Percentiles rank a stretch among this genome's conserved stretches.
Evolutionary conservation across 2,329 filamentous ascomycete species (phyloP).

Genomic region (Pezicula radicicola): DNA sequence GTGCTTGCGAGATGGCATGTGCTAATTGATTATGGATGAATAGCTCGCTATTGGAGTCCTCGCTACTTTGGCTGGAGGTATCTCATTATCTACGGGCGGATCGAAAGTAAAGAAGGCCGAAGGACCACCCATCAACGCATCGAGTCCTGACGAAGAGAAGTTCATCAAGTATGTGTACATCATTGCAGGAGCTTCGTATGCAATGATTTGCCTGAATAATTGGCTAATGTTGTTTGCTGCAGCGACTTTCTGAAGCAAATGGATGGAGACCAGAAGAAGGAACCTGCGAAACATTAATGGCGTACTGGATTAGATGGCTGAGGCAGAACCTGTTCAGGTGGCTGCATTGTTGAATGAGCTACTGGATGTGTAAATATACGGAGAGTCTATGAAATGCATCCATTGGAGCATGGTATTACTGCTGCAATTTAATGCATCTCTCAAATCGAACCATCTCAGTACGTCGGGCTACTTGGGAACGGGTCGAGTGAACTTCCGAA

Average conservation of each 20-base stretch:
- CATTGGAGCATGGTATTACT: not conserved
- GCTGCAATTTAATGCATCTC: not conserved
- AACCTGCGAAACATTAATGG: not conserved
- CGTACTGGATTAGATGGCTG: not conserved
- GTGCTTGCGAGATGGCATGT: conserved; percentile 1
- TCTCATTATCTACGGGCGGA: conserved; percentile 19
- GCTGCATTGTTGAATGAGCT: not conserved
- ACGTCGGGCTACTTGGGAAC: no score
- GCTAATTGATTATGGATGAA: conserved; percentile 13
- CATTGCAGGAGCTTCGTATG: not conserved
- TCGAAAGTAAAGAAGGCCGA: conserved; percentile 22
- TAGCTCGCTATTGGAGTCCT: conserved; percentile 30
- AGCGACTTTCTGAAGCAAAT: conserved; percentile 1
- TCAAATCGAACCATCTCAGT: no score
- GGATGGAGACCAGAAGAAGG: not conserved
- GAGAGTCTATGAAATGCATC: not conserved
- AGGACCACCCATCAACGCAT: conserved; percentile 30
- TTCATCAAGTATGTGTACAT: conserved; percentile 29
- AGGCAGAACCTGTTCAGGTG: not conserved
- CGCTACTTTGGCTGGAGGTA: conserved; percentile 15
- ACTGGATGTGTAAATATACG: conserved; percentile 1
- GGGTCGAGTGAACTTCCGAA: no score
- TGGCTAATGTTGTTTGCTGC: not conserved
- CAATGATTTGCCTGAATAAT: no score
- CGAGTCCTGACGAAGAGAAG: conserved; percentile 30